Conservation (phyloP, 2,329 filamentous ascomycete species). For the Botrytis elliptica region DNA sequence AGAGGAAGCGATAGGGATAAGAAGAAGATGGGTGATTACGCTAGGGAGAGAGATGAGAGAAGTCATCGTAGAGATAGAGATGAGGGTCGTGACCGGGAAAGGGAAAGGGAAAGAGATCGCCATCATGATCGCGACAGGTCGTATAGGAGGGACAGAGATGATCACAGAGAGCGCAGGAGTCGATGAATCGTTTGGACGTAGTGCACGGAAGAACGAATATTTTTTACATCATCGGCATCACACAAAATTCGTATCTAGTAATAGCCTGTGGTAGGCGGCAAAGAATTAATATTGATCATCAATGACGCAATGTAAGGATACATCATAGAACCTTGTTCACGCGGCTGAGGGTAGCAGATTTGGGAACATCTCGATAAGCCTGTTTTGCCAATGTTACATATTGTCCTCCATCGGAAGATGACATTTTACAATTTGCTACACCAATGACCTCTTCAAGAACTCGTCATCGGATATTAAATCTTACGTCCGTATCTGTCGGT, state of each 20-base stretch:
- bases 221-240: neutral
- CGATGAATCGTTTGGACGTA: slow-evolving; percentile 10
- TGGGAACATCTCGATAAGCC: neutral
- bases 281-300: too few species aligned
- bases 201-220: slow-evolving; percentile 13
- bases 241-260: neutral
- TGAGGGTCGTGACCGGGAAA: slow-evolving; percentile 36
- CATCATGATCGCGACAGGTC: slow-evolving; percentile 24
- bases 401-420: neutral
- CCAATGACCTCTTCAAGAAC: neutral
- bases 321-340: neutral
- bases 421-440: neutral
- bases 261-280: neutral
- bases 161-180: slow-evolving; percentile 29
- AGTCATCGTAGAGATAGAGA: slow-evolving; percentile 40
- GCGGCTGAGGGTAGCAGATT: neutral
- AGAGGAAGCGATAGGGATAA: slow-evolving; percentile 38
- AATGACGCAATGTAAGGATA: neutral
- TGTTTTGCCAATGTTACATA: neutral
- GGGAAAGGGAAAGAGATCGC: slow-evolving; percentile 26
- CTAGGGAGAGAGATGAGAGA: slow-evolving; percentile 44
- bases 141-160: slow-evolving; percentile 33
- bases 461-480: neutral
- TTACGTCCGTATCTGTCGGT: neutral
- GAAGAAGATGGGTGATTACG: slow-evolving; percentile 45